phyloP scores from a whole-genome alignment of 2,329 filamentous ascomycete species.

The Fusarium decemcellulare region DNA sequence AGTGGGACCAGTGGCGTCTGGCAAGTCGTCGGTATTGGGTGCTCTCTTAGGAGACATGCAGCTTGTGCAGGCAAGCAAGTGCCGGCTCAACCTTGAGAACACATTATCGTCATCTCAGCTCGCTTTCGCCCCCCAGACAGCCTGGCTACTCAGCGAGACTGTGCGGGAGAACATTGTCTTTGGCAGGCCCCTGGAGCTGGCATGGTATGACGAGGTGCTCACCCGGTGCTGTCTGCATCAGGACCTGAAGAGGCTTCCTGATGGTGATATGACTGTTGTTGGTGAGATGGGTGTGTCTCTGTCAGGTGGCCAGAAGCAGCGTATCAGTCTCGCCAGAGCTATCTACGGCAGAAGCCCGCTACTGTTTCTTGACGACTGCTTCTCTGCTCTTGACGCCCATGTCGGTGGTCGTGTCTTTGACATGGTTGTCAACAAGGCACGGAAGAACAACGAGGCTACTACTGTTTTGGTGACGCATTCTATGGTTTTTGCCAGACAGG shows the following conservation, averaged over 20 bases:
- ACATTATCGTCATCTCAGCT: constrained; percentile 9
- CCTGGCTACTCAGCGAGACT: constrained; percentile 28
- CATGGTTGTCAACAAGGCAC: constrained; percentile 22
- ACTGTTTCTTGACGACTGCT: constrained; percentile 29
- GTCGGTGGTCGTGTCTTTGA: constrained; percentile 28
- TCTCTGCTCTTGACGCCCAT: constrained; percentile 27
- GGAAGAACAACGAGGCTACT: neutral
- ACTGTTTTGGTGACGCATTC: constrained; percentile 25
- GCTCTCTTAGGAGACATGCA: constrained; percentile 25
- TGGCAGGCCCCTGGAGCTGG: constrained; percentile 5
- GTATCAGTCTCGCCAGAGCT: constrained; percentile 29
- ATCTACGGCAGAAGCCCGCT: constrained; percentile 24
- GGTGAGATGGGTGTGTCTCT: constrained; percentile 32
- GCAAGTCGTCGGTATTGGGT: constrained; percentile 19
- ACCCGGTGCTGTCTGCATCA: constrained; percentile 21
- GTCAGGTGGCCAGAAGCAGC: constrained; percentile 29
- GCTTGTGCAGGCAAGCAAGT: constrained; percentile 11
- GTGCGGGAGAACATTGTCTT: constrained; percentile 30
- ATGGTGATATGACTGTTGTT: constrained; percentile 31
- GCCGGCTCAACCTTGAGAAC: neutral
- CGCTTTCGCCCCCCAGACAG: constrained; percentile 18
- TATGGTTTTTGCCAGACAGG: constrained; percentile 24
- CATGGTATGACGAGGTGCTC: constrained; percentile 30
- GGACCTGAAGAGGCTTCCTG: constrained; percentile 18
- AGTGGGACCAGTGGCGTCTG: constrained; percentile 22